Conservation (phyloP, 2,329 filamentous ascomycete species). For the Akanthomyces dipterigenus region DNA sequence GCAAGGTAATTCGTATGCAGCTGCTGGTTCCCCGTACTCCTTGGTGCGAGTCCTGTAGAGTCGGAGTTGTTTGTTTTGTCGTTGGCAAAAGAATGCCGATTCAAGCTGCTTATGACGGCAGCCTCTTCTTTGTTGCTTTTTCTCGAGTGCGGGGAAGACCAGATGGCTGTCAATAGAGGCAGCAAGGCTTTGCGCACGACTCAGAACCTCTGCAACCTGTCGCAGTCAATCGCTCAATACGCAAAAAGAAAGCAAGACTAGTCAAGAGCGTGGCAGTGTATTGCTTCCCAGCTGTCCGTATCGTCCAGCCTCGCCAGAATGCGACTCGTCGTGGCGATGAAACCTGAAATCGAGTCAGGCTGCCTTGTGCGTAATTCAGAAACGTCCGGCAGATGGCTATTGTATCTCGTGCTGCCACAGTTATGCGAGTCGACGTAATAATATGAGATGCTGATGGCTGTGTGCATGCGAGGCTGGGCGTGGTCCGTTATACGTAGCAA, state of each 20-base stretch:
- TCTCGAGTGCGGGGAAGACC: neutral
- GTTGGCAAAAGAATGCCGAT: neutral
- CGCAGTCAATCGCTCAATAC: neutral
- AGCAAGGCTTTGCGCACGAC: neutral
- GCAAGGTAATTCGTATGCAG: neutral
- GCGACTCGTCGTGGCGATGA: slow-evolving; percentile 1
- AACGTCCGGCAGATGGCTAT: neutral
- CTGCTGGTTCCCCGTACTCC: neutral
- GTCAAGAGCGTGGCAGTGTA: neutral
- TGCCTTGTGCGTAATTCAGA: neutral
- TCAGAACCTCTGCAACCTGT: neutral
- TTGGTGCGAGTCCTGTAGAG: neutral
- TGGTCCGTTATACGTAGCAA: neutral
- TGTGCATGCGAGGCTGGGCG: neutral
- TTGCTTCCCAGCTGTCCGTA: neutral
- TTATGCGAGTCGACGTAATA: slow-evolving; percentile 7
- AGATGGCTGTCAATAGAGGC: neutral
- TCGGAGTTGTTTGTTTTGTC: neutral
- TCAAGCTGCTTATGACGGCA: neutral
- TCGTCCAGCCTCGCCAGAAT: neutral
- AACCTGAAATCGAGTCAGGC: neutral
- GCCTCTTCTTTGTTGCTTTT: neutral
- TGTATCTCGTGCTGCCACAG: neutral
- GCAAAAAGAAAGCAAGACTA: neutral
- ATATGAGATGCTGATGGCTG: neutral